A percentile compares a stretch with the other conserved stretches of the same genome.
Evolutionary conservation across 2,329 filamentous ascomycete species (phyloP).

Genomic region (Pyrenochaeta sp.): DNA sequence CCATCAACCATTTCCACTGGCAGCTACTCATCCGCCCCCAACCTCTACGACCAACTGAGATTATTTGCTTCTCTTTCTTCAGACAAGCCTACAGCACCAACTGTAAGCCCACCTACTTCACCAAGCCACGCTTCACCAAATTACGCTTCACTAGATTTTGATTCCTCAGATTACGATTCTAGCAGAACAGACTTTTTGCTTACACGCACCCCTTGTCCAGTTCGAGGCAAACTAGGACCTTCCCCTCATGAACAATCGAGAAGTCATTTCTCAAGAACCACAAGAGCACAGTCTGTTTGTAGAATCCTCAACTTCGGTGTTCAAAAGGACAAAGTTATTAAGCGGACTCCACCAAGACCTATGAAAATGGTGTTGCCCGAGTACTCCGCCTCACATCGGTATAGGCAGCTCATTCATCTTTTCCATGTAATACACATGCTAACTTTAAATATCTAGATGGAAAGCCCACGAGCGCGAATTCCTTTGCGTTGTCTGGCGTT

Average conservation of each 20-base stretch:
- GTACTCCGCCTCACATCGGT: background rate
- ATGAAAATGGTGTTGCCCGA: background rate
- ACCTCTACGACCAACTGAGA: background rate
- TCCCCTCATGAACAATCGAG: background rate
- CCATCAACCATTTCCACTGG: background rate
- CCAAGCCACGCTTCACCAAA: too few species aligned
- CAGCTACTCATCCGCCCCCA: background rate
- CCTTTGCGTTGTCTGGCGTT: conserved; percentile 12
- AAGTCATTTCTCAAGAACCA: background rate
- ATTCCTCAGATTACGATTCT: conserved; percentile 1
- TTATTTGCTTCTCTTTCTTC: background rate
- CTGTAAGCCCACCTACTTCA: background rate
- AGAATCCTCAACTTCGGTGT: background rate
- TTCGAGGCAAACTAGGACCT: background rate
- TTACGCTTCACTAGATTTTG: too few species aligned
- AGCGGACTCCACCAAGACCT: background rate
- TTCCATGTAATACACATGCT: background rate
- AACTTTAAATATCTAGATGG: conserved; percentile 1
- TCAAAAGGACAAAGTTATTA: background rate
- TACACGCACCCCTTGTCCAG: background rate
- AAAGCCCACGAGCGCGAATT: conserved; percentile 12
- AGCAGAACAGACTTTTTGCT: conserved; percentile 2
- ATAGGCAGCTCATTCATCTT: too few species aligned
- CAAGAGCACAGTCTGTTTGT: background rate
- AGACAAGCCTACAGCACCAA: background rate